Percentiles rank a stretch among this genome's conserved stretches.
phyloP scores from a whole-genome alignment of 345 rosid species.

The Kernera saxatilis region DNA sequence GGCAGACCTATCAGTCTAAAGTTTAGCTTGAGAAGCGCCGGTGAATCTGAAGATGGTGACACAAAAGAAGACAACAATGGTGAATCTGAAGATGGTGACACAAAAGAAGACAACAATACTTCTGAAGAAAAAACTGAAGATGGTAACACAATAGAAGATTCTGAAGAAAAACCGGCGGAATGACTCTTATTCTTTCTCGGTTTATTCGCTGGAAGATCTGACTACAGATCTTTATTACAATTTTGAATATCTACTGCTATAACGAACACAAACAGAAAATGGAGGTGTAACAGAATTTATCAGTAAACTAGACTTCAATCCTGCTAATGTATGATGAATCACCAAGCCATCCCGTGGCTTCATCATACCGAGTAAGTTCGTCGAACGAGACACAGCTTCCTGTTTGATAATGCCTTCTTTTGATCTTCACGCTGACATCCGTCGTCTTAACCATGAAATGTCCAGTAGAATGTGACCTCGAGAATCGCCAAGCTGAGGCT shows the following conservation, averaged over 20 bases:
- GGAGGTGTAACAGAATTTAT: too few species aligned
- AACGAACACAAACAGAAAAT: slow-evolving; percentile 8
- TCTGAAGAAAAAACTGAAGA: slow-evolving; percentile 24
- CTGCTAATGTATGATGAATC: slow-evolving; percentile 21
- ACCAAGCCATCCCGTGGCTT: slow-evolving; percentile 21
- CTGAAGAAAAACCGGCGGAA: slow-evolving; percentile 20
- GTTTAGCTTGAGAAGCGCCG: slow-evolving; percentile 43
- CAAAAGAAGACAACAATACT: slow-evolving; percentile 11
- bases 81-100: slow-evolving; percentile 41
- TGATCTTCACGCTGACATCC: slow-evolving; percentile 34
- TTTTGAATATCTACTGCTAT: slow-evolving; percentile 21
- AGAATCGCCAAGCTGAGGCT: slow-evolving; percentile 32
- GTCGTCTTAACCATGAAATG: slow-evolving; percentile 43
- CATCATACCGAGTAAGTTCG: slow-evolving; percentile 28
- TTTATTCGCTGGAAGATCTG: neutral
- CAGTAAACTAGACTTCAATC: slow-evolving; percentile 11
- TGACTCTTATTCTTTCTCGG: slow-evolving; percentile 20
- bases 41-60: slow-evolving; percentile 41
- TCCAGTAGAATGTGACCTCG: slow-evolving; percentile 74
- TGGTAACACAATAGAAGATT: slow-evolving; percentile 26
- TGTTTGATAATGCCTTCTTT: slow-evolving; percentile 38
- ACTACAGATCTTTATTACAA: slow-evolving; percentile 27
- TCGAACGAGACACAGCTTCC: slow-evolving; percentile 58
- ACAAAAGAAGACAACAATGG: slow-evolving; percentile 26
- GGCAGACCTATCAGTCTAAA: slow-evolving; percentile 71